Percentiles rank a stretch among this genome's conserved stretches.
These are phyloP conservation scores for Lithohypha guttulata DNA, from an alignment of 2,329 filamentous ascomycete genomes.

Conservation along the genomic window DNA sequence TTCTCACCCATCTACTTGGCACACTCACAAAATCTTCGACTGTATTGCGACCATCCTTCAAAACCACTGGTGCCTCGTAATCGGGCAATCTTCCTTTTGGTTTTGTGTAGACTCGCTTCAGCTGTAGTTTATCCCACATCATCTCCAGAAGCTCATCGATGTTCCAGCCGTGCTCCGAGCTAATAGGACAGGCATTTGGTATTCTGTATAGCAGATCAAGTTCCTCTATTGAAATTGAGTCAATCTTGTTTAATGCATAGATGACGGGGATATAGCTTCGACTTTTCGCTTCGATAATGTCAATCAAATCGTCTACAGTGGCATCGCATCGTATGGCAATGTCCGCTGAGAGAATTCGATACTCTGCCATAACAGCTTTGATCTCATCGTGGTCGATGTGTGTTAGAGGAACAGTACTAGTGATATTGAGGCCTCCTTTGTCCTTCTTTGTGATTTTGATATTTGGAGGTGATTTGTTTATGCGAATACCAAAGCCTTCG, in stretches of 20 bases:
- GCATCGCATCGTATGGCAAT: constrained; percentile 97
- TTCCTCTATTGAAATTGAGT: constrained; percentile 95
- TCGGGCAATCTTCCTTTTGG: constrained; percentile 92
- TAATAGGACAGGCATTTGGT: constrained; percentile 93
- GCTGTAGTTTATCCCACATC: constrained; percentile 96
- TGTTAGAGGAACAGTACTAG: constrained; percentile 80
- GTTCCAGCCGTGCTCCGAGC: constrained; percentile 96
- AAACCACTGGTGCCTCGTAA: constrained; percentile 81
- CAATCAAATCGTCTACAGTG: constrained; percentile 93
- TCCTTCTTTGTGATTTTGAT: constrained; percentile 99
- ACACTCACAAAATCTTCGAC: constrained; percentile 87
- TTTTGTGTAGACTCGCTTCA: constrained; percentile 93
- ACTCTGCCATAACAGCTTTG: constrained; percentile 94
- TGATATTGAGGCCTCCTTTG: constrained; percentile 92
- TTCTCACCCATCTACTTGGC: too few relatives aligned
- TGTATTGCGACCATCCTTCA: constrained; percentile 70
- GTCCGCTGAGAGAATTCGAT: constrained; percentile 91
- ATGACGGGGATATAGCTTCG: constrained; percentile 97
- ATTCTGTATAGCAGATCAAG: constrained; percentile 93
- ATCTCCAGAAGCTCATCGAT: constrained; percentile 90
- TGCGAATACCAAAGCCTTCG: constrained; percentile 92
- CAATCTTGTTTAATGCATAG: constrained; percentile 98
- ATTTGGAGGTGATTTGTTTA: constrained; percentile 95
- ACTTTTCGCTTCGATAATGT: constrained; percentile 86
- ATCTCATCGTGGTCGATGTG: constrained; percentile 96